phyloP scores from a whole-genome alignment of 2,329 filamentous ascomycete species.

The Pyrenochaeta sp. region DNA sequence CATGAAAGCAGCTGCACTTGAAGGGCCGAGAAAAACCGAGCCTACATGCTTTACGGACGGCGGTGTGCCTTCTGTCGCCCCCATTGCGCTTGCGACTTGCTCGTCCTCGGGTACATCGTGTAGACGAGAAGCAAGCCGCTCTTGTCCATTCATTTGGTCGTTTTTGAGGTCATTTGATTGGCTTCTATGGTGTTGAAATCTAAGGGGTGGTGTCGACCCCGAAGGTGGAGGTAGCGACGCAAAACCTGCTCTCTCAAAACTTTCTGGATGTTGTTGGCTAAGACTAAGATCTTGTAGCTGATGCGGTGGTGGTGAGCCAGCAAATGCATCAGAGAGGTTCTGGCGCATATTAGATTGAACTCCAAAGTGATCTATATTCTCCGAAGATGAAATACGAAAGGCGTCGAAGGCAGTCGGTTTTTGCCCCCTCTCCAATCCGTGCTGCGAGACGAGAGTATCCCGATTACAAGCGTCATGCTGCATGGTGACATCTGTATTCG shows the following conservation, averaged over 20 bases:
- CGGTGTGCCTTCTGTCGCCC: constrained; percentile 2
- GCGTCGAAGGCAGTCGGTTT: neutral
- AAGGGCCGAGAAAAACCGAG: constrained; percentile 7
- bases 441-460: neutral
- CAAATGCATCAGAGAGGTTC: neutral
- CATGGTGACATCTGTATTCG: neutral
- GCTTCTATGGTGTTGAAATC: neutral
- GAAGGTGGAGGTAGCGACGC: neutral
- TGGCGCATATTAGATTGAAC: neutral
- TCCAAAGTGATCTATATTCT: neutral
- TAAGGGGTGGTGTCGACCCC: neutral
- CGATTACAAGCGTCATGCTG: neutral
- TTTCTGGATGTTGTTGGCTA: neutral
- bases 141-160: neutral
- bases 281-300: neutral
- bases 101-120: neutral
- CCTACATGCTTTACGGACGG: constrained; percentile 1
- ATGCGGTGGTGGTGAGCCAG: neutral
- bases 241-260: neutral
- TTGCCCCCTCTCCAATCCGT: neutral
- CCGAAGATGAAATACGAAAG: neutral
- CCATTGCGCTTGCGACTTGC: constrained; percentile 2
- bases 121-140: neutral
- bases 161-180: neutral
- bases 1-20: constrained; percentile 12